A percentile compares a stretch with the other conserved stretches of the same genome.
Conservation (phyloP, 2,329 filamentous ascomycete genomes). For the Colletotrichum tanaceti region DNA sequence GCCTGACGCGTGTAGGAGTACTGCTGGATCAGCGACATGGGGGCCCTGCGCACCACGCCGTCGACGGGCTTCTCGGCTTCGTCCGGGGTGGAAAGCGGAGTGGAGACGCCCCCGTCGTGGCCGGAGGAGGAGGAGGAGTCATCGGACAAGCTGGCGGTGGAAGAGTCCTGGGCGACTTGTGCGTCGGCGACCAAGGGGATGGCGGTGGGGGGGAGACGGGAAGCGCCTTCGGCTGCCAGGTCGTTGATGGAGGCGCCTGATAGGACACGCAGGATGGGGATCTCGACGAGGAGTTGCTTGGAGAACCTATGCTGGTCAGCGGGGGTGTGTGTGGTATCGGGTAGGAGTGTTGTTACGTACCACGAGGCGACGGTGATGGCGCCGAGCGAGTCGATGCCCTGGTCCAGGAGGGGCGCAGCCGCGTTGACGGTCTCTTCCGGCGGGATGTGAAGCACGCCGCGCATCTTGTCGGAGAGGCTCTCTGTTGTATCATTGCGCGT, state of each 20-base stretch:
- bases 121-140: neutral
- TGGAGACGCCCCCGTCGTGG: no score
- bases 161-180: neutral
- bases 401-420: conserved; percentile 12
- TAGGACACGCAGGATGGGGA: conserved; percentile 60
- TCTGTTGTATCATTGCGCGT: neutral
- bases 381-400: conserved; percentile 15
- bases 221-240: conserved; percentile 10
- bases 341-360: neutral
- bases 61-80: neutral
- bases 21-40: conserved; percentile 6
- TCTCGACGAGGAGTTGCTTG: conserved; percentile 55
- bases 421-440: conserved; percentile 17
- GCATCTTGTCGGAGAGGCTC: conserved; percentile 9
- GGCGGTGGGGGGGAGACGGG: neutral
- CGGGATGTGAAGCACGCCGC: conserved; percentile 3
- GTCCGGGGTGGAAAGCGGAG: neutral
- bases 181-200: conserved; percentile 10
- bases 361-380: conserved; percentile 22
- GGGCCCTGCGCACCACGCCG: neutral
- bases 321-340: no score
- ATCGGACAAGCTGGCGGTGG: neutral
- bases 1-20: conserved; percentile 44
- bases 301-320: no score
- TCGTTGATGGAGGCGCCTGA: conserved; percentile 46